A percentile compares a stretch with the other conserved stretches of the same genome.
phyloP scores from a whole-genome alignment of 169 alveolate species.

The Plasmodium coatneyi region DNA sequence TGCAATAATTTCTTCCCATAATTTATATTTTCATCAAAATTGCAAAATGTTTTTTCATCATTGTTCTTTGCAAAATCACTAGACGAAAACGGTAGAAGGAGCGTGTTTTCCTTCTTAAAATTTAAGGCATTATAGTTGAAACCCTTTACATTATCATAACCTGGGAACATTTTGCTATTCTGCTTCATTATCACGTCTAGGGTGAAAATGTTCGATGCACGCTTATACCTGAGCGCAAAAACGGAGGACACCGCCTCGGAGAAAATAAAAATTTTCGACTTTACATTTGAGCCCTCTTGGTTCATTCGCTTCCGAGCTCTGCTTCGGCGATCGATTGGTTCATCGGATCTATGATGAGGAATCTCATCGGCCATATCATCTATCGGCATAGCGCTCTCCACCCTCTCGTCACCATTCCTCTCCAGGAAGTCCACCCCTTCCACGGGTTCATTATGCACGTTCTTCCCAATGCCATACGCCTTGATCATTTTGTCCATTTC shows the following conservation, averaged over 20 bases:
- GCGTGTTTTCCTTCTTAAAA: slow-evolving; percentile 19
- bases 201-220: slow-evolving; percentile 31
- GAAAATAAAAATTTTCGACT: slow-evolving; percentile 66
- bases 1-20: slow-evolving; percentile 51
- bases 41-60: slow-evolving; percentile 20
- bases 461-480: slow-evolving; percentile 11
- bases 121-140: slow-evolving; percentile 20
- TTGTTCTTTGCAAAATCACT: neutral
- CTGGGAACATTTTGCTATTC: slow-evolving; percentile 21
- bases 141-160: slow-evolving; percentile 19
- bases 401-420: neutral
- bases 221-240: slow-evolving; percentile 46
- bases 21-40: slow-evolving; percentile 35
- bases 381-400: neutral
- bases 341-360: neutral
- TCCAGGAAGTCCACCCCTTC: neutral
- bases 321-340: neutral
- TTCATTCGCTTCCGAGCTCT: neutral
- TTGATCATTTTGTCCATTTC: slow-evolving; percentile 51
- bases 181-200: slow-evolving; percentile 59
- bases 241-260: slow-evolving; percentile 63
- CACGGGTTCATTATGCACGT: neutral
- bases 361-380: neutral
- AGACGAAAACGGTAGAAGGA: slow-evolving; percentile 47
- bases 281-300: slow-evolving; percentile 24